Base-by-base conservation (phyloP, 352 stramenopile genomes). In the Lagenidium giganteum region DNA sequence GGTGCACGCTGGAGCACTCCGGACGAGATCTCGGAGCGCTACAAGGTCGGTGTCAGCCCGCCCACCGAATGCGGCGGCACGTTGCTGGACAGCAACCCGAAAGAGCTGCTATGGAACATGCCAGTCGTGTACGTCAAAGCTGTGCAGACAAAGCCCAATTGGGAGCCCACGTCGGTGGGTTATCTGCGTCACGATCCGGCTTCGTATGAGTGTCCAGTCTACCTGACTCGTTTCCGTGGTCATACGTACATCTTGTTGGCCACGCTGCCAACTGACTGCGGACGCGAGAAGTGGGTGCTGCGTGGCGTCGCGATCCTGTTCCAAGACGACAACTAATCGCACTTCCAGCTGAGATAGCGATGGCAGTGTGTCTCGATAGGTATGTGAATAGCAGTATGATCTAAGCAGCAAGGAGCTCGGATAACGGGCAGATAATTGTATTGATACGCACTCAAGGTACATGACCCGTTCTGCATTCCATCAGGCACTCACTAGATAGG, bases 211-310 rank as follows among this genome's bases (percentile, higher is more conserved):
- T 97, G 87, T 33, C 96, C 96, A 8, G 88, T 98, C 13, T 99
- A 98, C 64, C 87, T 97, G 30, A 99, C 96, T 9, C 95, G 86
- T n/a, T 97, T 98, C 67, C 83, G 95, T 21, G 94, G 95, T 2
- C 90, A 95, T 42, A 98, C 92, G 21, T 98, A 98, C 64, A 86
- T 98, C 28, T 98, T 98, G 51, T 64, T 98, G 27, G 93, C 94
- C 7, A 98, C 95, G 31, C 64, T 99, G 18, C 95, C 93, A 30
- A 98, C 92, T 1, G 75, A 93, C 51, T 92, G 77, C 39, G 79
- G 75, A 17, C 67, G 84, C 37, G 83, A 94, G 26, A 98, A 98
- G 62, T 98, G 95, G 95, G 84, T 97, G 2, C 59, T 97, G 12
- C 89, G 88, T 26, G 94, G 91, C 42, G 95, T 97, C 28, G 92